Conservation (phyloP, 371 early-diverging fungal genomes). For the Smittium culicis region DNA sequence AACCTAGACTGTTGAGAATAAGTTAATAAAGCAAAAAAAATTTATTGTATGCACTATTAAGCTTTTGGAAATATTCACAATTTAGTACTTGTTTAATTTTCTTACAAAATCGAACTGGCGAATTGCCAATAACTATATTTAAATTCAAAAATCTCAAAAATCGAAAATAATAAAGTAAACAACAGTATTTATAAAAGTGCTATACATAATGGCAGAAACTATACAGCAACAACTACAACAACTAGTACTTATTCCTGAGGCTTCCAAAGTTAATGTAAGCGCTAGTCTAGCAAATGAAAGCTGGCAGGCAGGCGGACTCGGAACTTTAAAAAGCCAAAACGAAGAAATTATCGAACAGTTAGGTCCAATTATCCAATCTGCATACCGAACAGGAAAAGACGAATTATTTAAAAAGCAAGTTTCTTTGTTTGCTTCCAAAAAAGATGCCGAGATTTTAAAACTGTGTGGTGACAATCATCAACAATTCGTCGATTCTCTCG, state of each 20-base stretch:
- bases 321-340: constrained; percentile 1
- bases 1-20: no score
- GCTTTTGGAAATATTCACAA: no score
- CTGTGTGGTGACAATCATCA: constrained; percentile 93
- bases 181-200: not conserved
- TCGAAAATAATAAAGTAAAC: no score
- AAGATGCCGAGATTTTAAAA: constrained; percentile 93
- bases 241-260: constrained; percentile 29
- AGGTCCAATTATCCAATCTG: constrained; percentile 78
- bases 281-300: constrained; percentile 2
- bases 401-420: constrained; percentile 78
- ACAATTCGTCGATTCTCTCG: constrained; percentile 93
- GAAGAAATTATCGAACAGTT: constrained; percentile 54
- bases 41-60: no score
- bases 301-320: constrained; percentile 11
- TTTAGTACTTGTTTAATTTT: no score
- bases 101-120: no score
- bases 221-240: constrained; percentile 19
- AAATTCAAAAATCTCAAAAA: no score
- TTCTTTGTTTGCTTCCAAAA: constrained; percentile 56
- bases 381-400: constrained; percentile 72
- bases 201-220: constrained; percentile 14
- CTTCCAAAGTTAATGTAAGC: constrained; percentile 12
- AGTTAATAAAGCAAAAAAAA: no score
- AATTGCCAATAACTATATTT: no score